Percentiles rank a stretch among this genome's conserved stretches.
Evolutionary conservation across 495 filamentous ascomycete genomes (phyloP).

Genomic region (Penicillium lividum): DNA sequence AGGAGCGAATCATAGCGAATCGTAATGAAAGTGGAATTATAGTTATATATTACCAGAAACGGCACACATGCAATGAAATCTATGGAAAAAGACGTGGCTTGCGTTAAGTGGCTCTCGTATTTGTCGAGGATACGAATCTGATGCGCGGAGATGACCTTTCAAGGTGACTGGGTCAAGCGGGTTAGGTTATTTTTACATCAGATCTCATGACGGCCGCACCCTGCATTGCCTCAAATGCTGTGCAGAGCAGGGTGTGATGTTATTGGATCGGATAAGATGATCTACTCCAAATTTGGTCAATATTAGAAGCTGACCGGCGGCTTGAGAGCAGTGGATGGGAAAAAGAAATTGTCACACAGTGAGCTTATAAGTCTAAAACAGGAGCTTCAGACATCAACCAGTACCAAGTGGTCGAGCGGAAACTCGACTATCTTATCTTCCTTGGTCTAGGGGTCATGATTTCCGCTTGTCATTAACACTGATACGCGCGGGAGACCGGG

Average conservation of each 20-base stretch:
- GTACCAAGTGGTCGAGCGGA: slow-evolving; percentile 34
- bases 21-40: not conserved
- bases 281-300: not conserved
- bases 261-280: not conserved
- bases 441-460: slow-evolving; percentile 56
- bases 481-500: slow-evolving; percentile 53
- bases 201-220: slow-evolving; percentile 7
- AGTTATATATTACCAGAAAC: not conserved
- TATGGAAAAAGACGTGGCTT: not conserved
- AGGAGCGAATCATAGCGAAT: not conserved
- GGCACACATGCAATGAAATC: not conserved
- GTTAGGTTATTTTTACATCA: not conserved
- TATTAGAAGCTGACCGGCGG: too few relatives aligned
- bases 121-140: not conserved
- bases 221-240: not conserved
- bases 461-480: slow-evolving; percentile 53
- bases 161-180: slow-evolving; percentile 15
- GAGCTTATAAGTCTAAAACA: slow-evolving; percentile 2
- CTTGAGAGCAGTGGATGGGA: too few relatives aligned
- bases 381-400: slow-evolving; percentile 13
- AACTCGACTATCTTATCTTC: slow-evolving; percentile 30
- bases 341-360: too few relatives aligned
- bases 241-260: not conserved
- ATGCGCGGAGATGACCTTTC: slow-evolving; percentile 1
- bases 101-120: slow-evolving; percentile 1